Evolutionary conservation across 805 yeast genomes (phyloP).

Genomic region (Candida ortonii): DNA sequence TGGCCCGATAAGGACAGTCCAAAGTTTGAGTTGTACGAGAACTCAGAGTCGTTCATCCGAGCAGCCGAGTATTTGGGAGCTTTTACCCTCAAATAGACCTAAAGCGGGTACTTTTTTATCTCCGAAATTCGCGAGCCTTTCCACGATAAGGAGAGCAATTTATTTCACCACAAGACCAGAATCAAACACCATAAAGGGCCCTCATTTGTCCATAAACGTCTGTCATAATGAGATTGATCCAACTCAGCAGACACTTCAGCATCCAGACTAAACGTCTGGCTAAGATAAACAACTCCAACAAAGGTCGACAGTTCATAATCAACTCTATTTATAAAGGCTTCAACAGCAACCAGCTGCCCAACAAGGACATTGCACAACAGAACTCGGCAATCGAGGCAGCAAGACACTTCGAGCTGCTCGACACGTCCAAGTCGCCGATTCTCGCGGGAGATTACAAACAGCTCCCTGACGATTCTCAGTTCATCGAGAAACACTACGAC

Average conservation of each 20-base stretch:
- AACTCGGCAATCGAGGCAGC: conserved; percentile 31
- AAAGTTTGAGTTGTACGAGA: conserved; percentile 4
- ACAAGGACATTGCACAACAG: conserved; percentile 5
- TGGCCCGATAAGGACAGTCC: conserved; percentile 3
- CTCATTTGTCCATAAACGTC: too few relatives aligned
- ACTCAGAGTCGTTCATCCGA: conserved; percentile 7
- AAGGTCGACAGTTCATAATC: conserved; percentile 18
- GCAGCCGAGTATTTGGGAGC: conserved; percentile 9
- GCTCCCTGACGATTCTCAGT: conserved; percentile 52
- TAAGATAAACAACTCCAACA: conserved; percentile 17
- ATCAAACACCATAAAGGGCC: too few relatives aligned
- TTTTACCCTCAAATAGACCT: not conserved
- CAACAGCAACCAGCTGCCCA: conserved; percentile 19
- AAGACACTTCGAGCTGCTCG: conserved; percentile 18
- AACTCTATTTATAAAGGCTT: conserved; percentile 22
- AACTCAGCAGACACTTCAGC: too few relatives aligned
- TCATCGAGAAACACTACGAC: conserved; percentile 47
- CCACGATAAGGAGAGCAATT: too few relatives aligned
- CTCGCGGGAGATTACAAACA: conserved; percentile 38
- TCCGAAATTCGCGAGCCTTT: too few relatives aligned
- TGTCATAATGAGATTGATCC: too few relatives aligned
- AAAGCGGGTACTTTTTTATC: too few relatives aligned
- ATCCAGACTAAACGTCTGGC: conserved; percentile 9
- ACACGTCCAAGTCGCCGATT: conserved; percentile 12
- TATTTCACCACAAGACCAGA: too few relatives aligned